Conservation (phyloP, 2,329 filamentous ascomycete species). For the Cordyceps sp. region DNA sequence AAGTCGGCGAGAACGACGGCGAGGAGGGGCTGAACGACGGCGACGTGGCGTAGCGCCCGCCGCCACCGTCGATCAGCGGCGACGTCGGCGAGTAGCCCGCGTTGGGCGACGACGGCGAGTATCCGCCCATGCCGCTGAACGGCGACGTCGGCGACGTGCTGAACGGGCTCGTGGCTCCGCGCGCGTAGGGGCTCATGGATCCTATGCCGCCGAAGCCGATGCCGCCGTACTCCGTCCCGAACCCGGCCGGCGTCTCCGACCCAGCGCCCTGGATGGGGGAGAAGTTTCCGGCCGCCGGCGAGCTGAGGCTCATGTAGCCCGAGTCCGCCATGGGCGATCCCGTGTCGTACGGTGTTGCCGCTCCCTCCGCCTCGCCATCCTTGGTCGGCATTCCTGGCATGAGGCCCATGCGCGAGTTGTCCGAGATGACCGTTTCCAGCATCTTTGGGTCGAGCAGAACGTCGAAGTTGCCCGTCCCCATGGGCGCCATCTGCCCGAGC, state of each 20-base stretch:
- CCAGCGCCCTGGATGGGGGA: constrained; percentile 63
- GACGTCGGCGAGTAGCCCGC: constrained; percentile 64
- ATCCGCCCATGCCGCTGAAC: constrained; percentile 41
- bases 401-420: constrained; percentile 73
- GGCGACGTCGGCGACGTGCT: constrained; percentile 52
- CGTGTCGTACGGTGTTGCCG: constrained; percentile 86
- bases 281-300: constrained; percentile 49
- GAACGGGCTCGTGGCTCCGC: constrained; percentile 57
- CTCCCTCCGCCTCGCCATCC: constrained; percentile 60
- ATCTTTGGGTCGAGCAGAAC: constrained; percentile 87
- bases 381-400: constrained; percentile 68
- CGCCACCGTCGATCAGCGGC: constrained; percentile 39
- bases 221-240: constrained; percentile 42
- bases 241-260: constrained; percentile 53
- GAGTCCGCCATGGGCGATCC: constrained; percentile 64
- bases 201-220: constrained; percentile 32
- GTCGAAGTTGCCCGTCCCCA: constrained; percentile 93
- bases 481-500: constrained; percentile 89
- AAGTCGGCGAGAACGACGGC: constrained; percentile 47
- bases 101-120: constrained; percentile 63
- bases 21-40: constrained; percentile 48
- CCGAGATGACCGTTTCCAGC: constrained; percentile 86
- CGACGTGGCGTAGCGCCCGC: constrained; percentile 38
- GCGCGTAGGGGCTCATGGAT: constrained; percentile 46
- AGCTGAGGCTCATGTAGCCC: constrained; percentile 46